phyloP scores from a whole-genome alignment of 2,329 filamentous ascomycete genomes.

The Alternaria hordeiaustralica region DNA sequence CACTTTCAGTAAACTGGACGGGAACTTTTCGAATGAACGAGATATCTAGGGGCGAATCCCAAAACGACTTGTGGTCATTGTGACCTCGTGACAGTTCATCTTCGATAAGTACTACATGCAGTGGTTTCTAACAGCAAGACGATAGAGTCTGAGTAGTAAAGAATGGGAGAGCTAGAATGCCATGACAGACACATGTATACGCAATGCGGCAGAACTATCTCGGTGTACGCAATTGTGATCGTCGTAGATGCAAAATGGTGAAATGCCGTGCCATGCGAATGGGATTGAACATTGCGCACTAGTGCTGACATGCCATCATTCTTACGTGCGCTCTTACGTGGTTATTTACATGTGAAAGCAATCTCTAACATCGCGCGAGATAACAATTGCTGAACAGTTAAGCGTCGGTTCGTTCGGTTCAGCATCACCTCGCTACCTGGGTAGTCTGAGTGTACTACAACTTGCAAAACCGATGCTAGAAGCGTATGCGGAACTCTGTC shows the following conservation, averaged over 20 bases:
- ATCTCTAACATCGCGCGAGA: not conserved
- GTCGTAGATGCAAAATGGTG: not conserved
- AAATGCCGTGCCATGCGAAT: not conserved
- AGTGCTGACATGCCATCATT: not conserved
- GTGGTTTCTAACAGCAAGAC: not conserved
- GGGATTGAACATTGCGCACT: not conserved
- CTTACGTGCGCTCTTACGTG: not conserved
- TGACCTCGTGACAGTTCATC: not conserved
- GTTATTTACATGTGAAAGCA: not conserved
- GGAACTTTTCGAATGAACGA: not conserved
- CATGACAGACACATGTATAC: not conserved
- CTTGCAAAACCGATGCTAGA: not conserved
- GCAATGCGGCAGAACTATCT: not conserved
- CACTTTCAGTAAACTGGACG: not conserved
- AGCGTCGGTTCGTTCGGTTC: not conserved
- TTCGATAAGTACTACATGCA: not conserved
- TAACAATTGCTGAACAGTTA: not conserved
- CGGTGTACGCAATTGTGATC: not conserved
- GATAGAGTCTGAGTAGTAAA: not conserved
- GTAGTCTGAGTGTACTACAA: not conserved
- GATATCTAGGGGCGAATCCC: not conserved
- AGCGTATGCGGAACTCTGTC: not conserved
- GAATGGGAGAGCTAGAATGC: not conserved
- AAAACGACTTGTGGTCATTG: not conserved
- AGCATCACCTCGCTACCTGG: not conserved